phyloP scores from a whole-genome alignment of 352 stramenopile species.

The Phytopythium aichiense region DNA sequence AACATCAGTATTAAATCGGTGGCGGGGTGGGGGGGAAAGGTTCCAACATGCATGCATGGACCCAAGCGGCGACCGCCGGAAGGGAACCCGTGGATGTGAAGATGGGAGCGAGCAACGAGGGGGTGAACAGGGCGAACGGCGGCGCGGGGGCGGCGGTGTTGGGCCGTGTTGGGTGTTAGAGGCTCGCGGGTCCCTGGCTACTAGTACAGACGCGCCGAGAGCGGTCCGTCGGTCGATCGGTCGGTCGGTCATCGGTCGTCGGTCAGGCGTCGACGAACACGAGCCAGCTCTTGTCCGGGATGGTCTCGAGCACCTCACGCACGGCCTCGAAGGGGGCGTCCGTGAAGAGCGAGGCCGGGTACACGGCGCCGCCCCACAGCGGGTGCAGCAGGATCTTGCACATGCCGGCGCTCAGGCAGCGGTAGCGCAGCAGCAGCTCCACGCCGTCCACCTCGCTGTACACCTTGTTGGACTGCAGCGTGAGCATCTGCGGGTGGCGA shows the following conservation, averaged over 20 bases:
- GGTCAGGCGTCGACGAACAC: constrained; percentile 5
- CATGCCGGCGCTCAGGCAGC: constrained; percentile 86
- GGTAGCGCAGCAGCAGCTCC: constrained; percentile 83
- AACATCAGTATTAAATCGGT: neutral
- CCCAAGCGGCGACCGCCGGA: neutral
- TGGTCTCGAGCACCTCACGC: constrained; percentile 36
- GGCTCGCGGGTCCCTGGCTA: neutral
- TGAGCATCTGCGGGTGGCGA: constrained; percentile 75
- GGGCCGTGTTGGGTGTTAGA: neutral
- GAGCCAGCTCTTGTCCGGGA: constrained; percentile 30
- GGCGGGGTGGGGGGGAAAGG: too few relatives aligned
- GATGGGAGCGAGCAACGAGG: neutral
- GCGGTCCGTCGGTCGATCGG: neutral
- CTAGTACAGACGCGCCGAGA: neutral
- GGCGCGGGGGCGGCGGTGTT: constrained; percentile 2
- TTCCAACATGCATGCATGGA: too few relatives aligned
- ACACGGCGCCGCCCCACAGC: constrained; percentile 92
- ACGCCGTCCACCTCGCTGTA: constrained; percentile 97
- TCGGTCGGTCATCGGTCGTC: neutral
- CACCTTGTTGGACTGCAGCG: constrained; percentile 90
- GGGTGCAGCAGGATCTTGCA: constrained; percentile 97
- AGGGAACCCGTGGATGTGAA: neutral
- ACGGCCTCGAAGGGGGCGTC: constrained; percentile 88
- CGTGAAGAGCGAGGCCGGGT: constrained; percentile 96
- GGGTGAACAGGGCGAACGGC: neutral